A percentile compares a stretch with the other conserved stretches of the same genome.
These are phyloP conservation scores for Orobanche coerulescens DNA, from an alignment of 257 asterid genomes.

Conservation along the genomic window DNA sequence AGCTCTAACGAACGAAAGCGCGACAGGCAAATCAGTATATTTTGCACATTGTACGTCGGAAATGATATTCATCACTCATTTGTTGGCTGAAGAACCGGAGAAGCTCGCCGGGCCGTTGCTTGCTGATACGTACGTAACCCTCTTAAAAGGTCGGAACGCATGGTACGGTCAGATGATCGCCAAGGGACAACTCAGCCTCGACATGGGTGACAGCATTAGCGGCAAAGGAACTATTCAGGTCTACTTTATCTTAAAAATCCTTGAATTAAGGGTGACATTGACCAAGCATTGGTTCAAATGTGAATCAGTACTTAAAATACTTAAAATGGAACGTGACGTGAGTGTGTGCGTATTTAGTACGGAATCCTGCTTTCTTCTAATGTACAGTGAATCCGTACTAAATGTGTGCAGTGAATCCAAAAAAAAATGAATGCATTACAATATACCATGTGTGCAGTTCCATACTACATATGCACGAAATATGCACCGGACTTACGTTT, in stretches of 20 bases:
- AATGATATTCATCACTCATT: conserved; percentile 83
- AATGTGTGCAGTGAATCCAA: too few species aligned
- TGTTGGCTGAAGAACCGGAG: conserved; percentile 80
- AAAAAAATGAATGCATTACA: too few species aligned
- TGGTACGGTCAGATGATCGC: conserved; percentile 97
- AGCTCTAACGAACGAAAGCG: conserved; percentile 85
- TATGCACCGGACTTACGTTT: too few species aligned
- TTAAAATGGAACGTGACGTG: too few species aligned
- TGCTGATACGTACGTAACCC: conserved; percentile 80
- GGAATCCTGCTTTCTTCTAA: too few species aligned
- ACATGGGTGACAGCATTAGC: conserved; percentile 81
- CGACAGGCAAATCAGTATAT: conserved; percentile 86
- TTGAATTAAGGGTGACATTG: too few species aligned
- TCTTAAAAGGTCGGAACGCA: conserved; percentile 82
- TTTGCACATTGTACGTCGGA: conserved; percentile 92
- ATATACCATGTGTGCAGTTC: too few species aligned
- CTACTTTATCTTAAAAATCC: not conserved
- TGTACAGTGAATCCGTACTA: too few species aligned
- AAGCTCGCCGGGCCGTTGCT: conserved; percentile 90
- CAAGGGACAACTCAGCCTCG: conserved; percentile 66
- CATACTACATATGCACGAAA: too few species aligned
- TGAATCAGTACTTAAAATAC: too few species aligned
- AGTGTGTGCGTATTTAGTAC: too few species aligned
- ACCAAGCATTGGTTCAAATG: too few species aligned
- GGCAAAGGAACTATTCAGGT: conserved; percentile 98